Base-by-base conservation (phyloP, 179 eudicot genomes). In the Gypsophila paniculata region DNA sequence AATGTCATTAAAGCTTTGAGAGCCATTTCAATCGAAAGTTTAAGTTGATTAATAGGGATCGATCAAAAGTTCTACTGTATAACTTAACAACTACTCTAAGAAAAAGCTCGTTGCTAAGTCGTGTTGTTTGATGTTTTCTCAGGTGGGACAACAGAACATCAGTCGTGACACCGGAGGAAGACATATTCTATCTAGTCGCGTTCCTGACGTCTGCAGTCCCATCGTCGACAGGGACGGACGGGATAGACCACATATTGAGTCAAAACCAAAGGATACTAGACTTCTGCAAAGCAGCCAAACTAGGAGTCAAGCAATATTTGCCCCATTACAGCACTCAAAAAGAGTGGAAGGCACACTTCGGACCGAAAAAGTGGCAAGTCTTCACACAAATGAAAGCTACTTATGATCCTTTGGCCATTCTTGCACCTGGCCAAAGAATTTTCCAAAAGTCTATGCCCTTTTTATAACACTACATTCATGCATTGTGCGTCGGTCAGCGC, bases 111-210 rank as follows among this genome's bases (percentile, higher is more conserved):
- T 63, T 22, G 60, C 14, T 68, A 19, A 34, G 34, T 22, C 22
- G 15, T 46, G 26, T 26, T 46, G 2, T 61, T 61, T 17, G 10
- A 34, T 38, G n/a, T 52, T 70, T 78, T 46, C 0, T 1, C 54
- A 90, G 96, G 86, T 85, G 89, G 93, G 85, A 88, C 74, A 85
- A 90, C 76, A 81, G 85, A 79, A 88, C 88, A 36, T 90, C 96
- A 32, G 78, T 71, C 26, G 88, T 88, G 29, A 80, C 78, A 32
- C 96, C 96, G 54, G 87, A 85, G 5, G 93, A 85, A 73, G 91
- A 85, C 74, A 69, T 87, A 26, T 84, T 90, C 78, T 90, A 90
- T 73, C 65, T 90, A 57, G 93, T 89, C 70, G 96, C 82, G 65
- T 85, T 89, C 61, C 86, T 88, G 11, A 80, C 87, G 36, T 90